phyloP scores from a whole-genome alignment of 208 protist genomes.

The Crithidia fasciculata region DNA sequence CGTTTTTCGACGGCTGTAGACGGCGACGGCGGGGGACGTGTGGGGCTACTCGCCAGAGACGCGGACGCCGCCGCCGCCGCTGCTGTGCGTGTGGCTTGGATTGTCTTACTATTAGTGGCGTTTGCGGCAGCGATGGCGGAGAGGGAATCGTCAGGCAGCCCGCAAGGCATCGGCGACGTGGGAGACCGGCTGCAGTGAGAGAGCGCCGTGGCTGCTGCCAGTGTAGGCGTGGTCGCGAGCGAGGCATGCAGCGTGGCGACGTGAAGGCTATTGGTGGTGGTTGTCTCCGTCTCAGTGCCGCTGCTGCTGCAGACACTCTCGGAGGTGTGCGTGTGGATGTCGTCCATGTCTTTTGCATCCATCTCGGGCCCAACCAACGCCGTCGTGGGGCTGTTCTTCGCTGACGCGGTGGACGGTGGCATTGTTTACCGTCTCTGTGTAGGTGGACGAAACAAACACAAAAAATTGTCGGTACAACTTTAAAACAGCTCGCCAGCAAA shows the following conservation, averaged over 20 bases:
- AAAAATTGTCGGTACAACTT: not conserved
- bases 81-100: not conserved
- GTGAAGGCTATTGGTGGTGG: not conserved
- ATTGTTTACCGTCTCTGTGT: not conserved
- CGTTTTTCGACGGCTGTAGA: too few species aligned
- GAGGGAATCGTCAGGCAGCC: slow-evolving; percentile 8
- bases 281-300: slow-evolving; percentile 11
- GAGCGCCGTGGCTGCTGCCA: not conserved
- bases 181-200: not conserved
- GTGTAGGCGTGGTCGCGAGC: too few species aligned
- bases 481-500: not conserved
- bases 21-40: too few species aligned
- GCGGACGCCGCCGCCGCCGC: not conserved
- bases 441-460: not conserved
- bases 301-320: slow-evolving; percentile 36
- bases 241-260: not conserved
- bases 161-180: slow-evolving; percentile 15
- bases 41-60: too few species aligned
- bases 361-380: not conserved
- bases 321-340: slow-evolving; percentile 31
- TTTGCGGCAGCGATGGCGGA: not conserved
- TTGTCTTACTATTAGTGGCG: not conserved
- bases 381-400: slow-evolving; percentile 2
- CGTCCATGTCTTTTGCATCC: slow-evolving; percentile 24
- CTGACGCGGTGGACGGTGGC: not conserved